Base-by-base conservation (phyloP, 148 eudicot genomes). In the Talinum fruticosum region DNA sequence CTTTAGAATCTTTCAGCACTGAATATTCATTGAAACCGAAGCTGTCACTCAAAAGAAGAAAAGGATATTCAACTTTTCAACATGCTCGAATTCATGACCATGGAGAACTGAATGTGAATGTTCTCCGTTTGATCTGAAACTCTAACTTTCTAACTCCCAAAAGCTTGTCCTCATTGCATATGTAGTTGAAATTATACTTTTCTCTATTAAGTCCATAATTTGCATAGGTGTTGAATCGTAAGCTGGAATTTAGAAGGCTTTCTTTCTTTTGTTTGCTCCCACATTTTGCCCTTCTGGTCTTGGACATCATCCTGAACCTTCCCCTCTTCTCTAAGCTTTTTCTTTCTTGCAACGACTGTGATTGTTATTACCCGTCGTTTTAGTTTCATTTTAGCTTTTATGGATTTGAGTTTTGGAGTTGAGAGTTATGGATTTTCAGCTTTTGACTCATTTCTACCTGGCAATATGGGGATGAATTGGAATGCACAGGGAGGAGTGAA, bases 331-430 rank as follows among this genome's bases (percentile, higher is more conserved):
- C 24, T n/a, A 70, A 35, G 10, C 47, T 38, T 70, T 70, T n/a
- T 62, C 32, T n/a, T 62, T 62, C 66, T 62, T 62, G 32, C 16
- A 26, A 59, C 12, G 33, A 62, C 30, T 62, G 16, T 26, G 66
- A 51, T 24, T 18, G 23, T 41, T 24, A 0, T 47, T 8, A 53
- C 18, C 10, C 10, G 45, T 53, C 28, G 8, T 21, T 10, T 10
- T 78, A 14, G 30, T 24, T 34, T 18, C 8, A 62, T 33, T 41
- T 69, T 38, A 12, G 29, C 7, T 67, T n/a, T 62, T 18, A 82
- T 82, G 82, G 79, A 79, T 10, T 75, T 64, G 35, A 75, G 76
- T 78, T 75, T 79, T 51, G 72, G 53, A 61, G 73, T 79, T 6
- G 49, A 69, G 51, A 49, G 32, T 29, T 72, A 65, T 37, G 76